Base-by-base conservation (phyloP, 2,329 filamentous ascomycete genomes). In the Talaromyces sp. region DNA sequence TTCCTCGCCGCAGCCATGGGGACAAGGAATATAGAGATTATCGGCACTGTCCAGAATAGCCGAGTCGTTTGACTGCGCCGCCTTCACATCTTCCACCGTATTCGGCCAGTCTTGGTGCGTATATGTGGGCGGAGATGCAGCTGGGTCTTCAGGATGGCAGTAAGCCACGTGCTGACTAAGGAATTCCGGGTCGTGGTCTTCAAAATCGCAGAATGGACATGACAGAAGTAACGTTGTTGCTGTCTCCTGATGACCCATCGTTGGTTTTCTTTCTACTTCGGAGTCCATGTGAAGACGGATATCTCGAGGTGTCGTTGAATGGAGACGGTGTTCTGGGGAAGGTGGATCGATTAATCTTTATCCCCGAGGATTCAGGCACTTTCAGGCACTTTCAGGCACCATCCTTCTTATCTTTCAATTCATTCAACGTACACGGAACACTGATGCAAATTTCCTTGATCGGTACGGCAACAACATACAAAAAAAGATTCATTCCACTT, bases 1-100 rank as follows among this genome's bases (percentile, higher is more conserved):
- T n/a, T 79, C 71, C 71, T 90, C 86, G 35, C 83, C 83, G 69
- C 88, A 90, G 23, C 80, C 82, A 16, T 83, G 80, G 37, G 83
- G 81, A 67, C 86, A 88, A 46, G 82, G 77, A 23, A 80, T 76
- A 68, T 85, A 86, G 58, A 69, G 68, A 11, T 67, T 35, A 14
- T 57, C 62, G 12, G 61, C 55, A n/a, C 67, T 57, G 4, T 69
- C 67, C 6, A 9, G 14, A 52, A 28, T 25, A 28, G 33, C 21
- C 6, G 48, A 5, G 8, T 55, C 46, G 11, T n/a, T 42, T 44
- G 25, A 5, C 8, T 50, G 46, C 23, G 58, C 35, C 11, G 12
- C 35, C 16, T 40, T 31, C 12, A 40, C 9, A 33, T 61, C 23
- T 37, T n/a, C 48, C 8, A 14, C 35, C 6, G 50, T 7, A 9